Conservation (phyloP, 768 basidiomycete species). For the Brasilioporus rufonigricans region DNA sequence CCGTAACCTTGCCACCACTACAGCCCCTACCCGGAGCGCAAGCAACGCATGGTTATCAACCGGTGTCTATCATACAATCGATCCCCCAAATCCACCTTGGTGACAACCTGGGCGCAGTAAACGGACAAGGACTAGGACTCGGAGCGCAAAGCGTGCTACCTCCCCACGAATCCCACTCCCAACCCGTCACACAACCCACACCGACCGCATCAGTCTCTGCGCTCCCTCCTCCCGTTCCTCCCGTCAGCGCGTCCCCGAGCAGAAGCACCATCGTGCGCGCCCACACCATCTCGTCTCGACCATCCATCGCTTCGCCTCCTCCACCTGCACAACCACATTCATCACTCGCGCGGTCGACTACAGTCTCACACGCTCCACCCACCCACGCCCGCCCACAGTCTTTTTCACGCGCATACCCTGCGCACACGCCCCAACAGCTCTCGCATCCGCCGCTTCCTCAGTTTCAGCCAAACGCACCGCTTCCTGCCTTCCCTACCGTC, state of each 20-base stretch:
- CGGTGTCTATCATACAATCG: slow-evolving; percentile 21
- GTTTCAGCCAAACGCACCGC: slow-evolving; percentile 22
- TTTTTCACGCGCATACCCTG: slow-evolving; percentile 2
- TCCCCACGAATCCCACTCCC: slow-evolving; percentile 13
- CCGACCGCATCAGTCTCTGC: slow-evolving; percentile 12
- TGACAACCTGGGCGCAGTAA: slow-evolving; percentile 1
- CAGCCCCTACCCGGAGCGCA: slow-evolving; percentile 13
- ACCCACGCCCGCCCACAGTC: slow-evolving; percentile 5
- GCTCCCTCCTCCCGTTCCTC: slow-evolving; percentile 20
- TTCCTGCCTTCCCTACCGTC: slow-evolving; percentile 64
- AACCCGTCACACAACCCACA: slow-evolving; percentile 17
- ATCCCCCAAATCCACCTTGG: slow-evolving; percentile 4
- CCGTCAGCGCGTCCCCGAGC: slow-evolving; percentile 11
- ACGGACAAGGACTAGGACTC: slow-evolving; percentile 18
- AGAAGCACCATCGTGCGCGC: slow-evolving; percentile 24
- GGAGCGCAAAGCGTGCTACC: neutral
- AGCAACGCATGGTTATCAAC: slow-evolving; percentile 16
- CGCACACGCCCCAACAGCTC: slow-evolving; percentile 5
- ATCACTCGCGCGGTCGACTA: slow-evolving; percentile 23
- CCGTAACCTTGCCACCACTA: slow-evolving; percentile 6
- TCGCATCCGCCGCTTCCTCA: slow-evolving; percentile 12
- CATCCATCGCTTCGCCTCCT: slow-evolving; percentile 15
- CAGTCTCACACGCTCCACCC: slow-evolving; percentile 20
- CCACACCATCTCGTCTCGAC: slow-evolving; percentile 28
- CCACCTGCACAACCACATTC: slow-evolving; percentile 11